Base-by-base conservation (phyloP, 2,329 filamentous ascomycete genomes). In the Phaeosphaeriaceae sp. region DNA sequence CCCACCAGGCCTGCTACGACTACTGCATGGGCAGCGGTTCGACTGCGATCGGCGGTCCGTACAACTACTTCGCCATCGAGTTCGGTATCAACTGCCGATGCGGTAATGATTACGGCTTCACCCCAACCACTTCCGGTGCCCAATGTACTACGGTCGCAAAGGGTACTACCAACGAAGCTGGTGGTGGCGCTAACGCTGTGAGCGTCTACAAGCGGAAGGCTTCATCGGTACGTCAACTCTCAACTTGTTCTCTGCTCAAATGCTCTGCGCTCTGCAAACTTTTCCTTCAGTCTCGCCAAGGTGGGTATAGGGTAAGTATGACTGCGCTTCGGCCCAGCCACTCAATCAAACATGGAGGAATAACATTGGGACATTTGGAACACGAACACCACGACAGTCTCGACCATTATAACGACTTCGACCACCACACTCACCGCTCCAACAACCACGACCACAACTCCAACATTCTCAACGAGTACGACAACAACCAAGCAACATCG, bases 241-340 rank as follows among this genome's bases (percentile, higher is more conserved):
- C 42, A 11, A 53, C 11, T 19, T 40, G 42, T 25, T 53, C 41
- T 53, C 24, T 53, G 41, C 51, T 47, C 51, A 53, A 53, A 53
- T 51, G 42, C 42, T 46, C 27, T 53, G 51, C 25, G 42, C 51
- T 53, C 51, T 53, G 27, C 42, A 36, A 53, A 53, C 10, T 20
- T 47, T 47, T 41, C 21, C 42, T 36, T 46, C 7, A n/a, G 42
- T 48, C 42, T 13, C 11, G 2, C 1, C 17, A 53, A 47, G 42
- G 42, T 53, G 19, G 47, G 42, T 36, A 25, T 44, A n/a, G 24
- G 51, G 51, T 48, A 53, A 47, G 42, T 47, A 17, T n/a, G 42
- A 24, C 42, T 53, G 25, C 11, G 25, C n/a, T 40, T 53, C 20
- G 41, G 51, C 27, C 42, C 27, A 10, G 41, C 22, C 19, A 53